phyloP scores from a whole-genome alignment of 2,329 filamentous ascomycete genomes.

The Aspergillus puulaauensis region DNA sequence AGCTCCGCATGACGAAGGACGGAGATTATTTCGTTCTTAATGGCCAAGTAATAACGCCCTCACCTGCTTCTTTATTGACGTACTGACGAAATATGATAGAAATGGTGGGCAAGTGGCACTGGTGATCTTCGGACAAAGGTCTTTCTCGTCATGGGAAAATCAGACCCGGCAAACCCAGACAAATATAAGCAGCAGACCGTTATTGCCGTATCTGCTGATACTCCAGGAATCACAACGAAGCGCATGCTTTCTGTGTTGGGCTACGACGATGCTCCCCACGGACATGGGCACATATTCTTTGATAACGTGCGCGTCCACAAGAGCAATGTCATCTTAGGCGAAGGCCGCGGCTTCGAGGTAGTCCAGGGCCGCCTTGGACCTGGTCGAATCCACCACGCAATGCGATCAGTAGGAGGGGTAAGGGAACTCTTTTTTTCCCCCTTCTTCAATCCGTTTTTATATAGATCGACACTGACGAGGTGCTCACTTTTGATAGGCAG shows the following conservation, averaged over 20 bases:
- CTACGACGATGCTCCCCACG: conserved; percentile 95
- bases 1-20: conserved; percentile 76
- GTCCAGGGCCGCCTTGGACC: conserved; percentile 96
- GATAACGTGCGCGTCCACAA: conserved; percentile 84
- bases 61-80: not conserved
- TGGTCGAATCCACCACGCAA: conserved; percentile 95
- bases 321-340: conserved; percentile 82
- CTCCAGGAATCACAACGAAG: conserved; percentile 83
- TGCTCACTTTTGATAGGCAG: conserved; percentile 50
- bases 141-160: conserved; percentile 97
- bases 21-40: conserved; percentile 90
- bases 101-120: conserved; percentile 99
- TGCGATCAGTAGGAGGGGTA: conserved; percentile 81
- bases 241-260: conserved; percentile 93
- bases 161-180: conserved; percentile 70
- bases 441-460: not conserved
- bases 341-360: conserved; percentile 94
- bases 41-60: conserved; percentile 45
- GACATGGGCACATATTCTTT: conserved; percentile 90
- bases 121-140: conserved; percentile 89
- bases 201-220: conserved; percentile 76
- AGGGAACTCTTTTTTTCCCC: not conserved
- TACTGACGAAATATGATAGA: conserved; percentile 51
- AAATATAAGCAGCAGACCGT: conserved; percentile 91
- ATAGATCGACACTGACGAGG: too few species aligned